phyloP scores from a whole-genome alignment of 371 early-diverging fungal species.

The Catenaria anguillulae region DNA sequence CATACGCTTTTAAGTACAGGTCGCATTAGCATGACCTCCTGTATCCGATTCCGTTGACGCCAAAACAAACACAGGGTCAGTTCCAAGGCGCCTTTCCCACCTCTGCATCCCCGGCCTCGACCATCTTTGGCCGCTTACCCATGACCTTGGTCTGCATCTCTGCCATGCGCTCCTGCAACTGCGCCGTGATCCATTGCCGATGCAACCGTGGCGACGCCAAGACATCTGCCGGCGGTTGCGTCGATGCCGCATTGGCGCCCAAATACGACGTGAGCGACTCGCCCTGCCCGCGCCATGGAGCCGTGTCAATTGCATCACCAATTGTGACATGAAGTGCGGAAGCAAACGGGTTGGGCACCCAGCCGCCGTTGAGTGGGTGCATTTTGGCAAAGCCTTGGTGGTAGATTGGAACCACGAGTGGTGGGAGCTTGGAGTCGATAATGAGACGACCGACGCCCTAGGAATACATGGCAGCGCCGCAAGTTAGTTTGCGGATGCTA shows the following conservation, averaged over 20 bases:
- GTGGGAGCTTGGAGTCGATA: background rate
- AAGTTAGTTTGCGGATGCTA: background rate
- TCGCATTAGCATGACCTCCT: too few relatives aligned
- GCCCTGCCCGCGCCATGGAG: background rate
- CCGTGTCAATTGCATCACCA: slow-evolving; percentile 21
- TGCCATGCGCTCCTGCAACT: background rate
- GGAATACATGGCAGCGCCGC: too few relatives aligned
- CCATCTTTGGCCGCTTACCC: background rate
- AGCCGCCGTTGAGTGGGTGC: slow-evolving; percentile 3
- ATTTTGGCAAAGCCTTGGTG: background rate
- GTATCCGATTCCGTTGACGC: too few relatives aligned
- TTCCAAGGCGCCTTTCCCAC: too few relatives aligned
- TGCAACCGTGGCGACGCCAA: background rate
- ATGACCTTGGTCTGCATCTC: background rate
- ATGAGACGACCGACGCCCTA: slow-evolving; percentile 6
- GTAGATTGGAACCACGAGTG: slow-evolving; percentile 1
- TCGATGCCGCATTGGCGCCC: background rate
- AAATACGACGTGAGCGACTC: background rate
- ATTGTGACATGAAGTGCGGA: slow-evolving; percentile 14
- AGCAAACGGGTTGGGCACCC: slow-evolving; percentile 12
- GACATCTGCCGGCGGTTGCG: background rate
- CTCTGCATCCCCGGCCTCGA: background rate
- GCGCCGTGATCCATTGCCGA: background rate
- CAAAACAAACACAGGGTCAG: too few relatives aligned
- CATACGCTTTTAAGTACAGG: too few relatives aligned